These are phyloP conservation scores for Mycena sp. DNA, from an alignment of 1,284 basidiomycete species.

Conservation along the genomic window DNA sequence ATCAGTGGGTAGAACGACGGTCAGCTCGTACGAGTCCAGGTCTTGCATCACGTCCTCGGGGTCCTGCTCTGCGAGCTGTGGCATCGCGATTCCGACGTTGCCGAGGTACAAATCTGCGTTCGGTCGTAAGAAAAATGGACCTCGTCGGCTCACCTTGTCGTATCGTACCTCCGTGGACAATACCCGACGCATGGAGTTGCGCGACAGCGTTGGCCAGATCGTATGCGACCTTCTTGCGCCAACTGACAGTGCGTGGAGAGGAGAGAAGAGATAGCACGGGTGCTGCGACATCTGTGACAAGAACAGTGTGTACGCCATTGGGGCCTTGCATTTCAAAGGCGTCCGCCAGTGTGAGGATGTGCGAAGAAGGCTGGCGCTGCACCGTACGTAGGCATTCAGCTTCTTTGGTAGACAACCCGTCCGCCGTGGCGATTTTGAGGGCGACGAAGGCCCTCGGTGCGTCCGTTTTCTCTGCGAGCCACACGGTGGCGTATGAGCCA, in stretches of 20 bases:
- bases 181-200: constrained; percentile 12
- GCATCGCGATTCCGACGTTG: constrained; percentile 26
- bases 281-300: constrained; percentile 14
- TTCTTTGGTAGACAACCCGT: constrained; percentile 1
- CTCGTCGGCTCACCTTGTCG: background rate
- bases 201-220: constrained; percentile 22
- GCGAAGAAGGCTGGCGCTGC: background rate
- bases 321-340: constrained; percentile 14
- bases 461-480: constrained; percentile 21
- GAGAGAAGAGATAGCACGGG: background rate
- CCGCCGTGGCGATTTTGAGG: constrained; percentile 18
- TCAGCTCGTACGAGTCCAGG: constrained; percentile 14
- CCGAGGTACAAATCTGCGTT: constrained; percentile 23
- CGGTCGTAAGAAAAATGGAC: background rate
- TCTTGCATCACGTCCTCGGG: constrained; percentile 26
- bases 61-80: constrained; percentile 21
- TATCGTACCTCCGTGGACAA: constrained; percentile 26
- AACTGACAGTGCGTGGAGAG: background rate
- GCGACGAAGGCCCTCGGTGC: constrained; percentile 1
- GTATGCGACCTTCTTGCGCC: constrained; percentile 25
- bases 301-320: constrained; percentile 18
- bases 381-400: constrained; percentile 2
- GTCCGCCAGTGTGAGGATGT: constrained; percentile 7
- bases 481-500: constrained; percentile 21
- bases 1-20: constrained; percentile 22